Conservation (phyloP, 129 eudicot species). For the Ambrosia trifida region DNA sequence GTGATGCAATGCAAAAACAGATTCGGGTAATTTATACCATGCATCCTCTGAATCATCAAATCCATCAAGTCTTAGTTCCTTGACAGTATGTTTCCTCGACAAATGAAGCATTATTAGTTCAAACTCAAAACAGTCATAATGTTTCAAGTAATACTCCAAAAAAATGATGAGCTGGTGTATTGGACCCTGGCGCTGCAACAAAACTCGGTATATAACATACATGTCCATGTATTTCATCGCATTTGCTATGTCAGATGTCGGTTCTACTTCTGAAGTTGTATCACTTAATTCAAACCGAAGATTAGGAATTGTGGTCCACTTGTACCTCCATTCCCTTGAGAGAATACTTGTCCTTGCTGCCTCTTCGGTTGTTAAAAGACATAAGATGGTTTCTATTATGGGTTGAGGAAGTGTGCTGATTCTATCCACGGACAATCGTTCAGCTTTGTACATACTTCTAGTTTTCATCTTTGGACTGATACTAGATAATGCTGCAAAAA, state of each 20-base stretch:
- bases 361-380: background rate
- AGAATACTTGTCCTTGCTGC: slow-evolving; percentile 2
- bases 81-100: background rate
- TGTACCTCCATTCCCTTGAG: slow-evolving; percentile 10
- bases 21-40: background rate
- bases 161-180: background rate
- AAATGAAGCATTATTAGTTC: too few relatives aligned
- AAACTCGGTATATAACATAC: background rate
- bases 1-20: background rate
- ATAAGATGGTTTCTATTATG: background rate
- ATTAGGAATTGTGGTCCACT: background rate
- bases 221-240: background rate
- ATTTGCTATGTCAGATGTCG: background rate
- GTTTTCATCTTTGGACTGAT: background rate
- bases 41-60: background rate
- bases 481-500: background rate
- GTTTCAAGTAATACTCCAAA: background rate
- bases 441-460: too few relatives aligned
- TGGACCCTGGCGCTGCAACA: background rate
- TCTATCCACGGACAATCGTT: background rate
- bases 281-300: too few relatives aligned
- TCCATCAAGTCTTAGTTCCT: background rate
- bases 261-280: too few relatives aligned
- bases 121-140: too few relatives aligned
- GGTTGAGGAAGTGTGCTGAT: slow-evolving; percentile 4